These are phyloP conservation scores for Globisporangium paddicum DNA, from an alignment of 352 stramenopile genomes.

Conservation along the genomic window DNA sequence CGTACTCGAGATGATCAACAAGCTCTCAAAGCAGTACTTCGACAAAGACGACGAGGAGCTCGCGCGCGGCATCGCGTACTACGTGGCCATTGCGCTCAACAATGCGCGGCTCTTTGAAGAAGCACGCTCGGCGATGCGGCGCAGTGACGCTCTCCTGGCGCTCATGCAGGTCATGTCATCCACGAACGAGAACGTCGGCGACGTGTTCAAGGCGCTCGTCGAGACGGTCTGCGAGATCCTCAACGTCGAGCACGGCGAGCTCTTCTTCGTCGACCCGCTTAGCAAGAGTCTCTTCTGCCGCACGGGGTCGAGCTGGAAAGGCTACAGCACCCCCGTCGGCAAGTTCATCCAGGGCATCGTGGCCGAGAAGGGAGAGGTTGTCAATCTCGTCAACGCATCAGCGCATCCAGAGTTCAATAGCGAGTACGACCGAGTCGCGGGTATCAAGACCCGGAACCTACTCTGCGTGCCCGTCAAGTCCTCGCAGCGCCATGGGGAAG, in stretches of 20 bases:
- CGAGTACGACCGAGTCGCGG: constrained; percentile 56
- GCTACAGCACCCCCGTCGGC: constrained; percentile 59
- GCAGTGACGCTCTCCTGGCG: constrained; percentile 61
- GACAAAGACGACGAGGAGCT: constrained; percentile 69
- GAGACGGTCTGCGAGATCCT: constrained; percentile 45
- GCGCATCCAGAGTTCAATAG: constrained; percentile 63
- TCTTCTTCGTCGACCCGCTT: constrained; percentile 80
- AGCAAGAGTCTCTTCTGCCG: constrained; percentile 64
- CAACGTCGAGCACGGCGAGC: constrained; percentile 52
- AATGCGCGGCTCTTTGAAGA: constrained; percentile 63
- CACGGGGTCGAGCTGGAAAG: constrained; percentile 59
- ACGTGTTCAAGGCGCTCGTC: constrained; percentile 37
- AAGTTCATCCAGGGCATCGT: constrained; percentile 69
- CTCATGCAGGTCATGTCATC: constrained; percentile 54
- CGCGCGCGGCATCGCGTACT: constrained; percentile 53
- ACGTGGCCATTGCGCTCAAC: constrained; percentile 61
- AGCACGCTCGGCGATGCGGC: constrained; percentile 45
- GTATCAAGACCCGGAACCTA: constrained; percentile 57
- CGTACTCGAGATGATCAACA: constrained; percentile 66
- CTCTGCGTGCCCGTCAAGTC: constrained; percentile 73
- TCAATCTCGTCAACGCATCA: constrained; percentile 53
- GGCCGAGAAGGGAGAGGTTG: constrained; percentile 45
- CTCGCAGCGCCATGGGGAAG: constrained; percentile 50
- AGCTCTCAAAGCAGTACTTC: constrained; percentile 64
- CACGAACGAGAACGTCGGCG: constrained; percentile 39